These are phyloP conservation scores for Aspergillus sclerotialis DNA, from an alignment of 2,329 filamentous ascomycete species.

Conservation along the genomic window DNA sequence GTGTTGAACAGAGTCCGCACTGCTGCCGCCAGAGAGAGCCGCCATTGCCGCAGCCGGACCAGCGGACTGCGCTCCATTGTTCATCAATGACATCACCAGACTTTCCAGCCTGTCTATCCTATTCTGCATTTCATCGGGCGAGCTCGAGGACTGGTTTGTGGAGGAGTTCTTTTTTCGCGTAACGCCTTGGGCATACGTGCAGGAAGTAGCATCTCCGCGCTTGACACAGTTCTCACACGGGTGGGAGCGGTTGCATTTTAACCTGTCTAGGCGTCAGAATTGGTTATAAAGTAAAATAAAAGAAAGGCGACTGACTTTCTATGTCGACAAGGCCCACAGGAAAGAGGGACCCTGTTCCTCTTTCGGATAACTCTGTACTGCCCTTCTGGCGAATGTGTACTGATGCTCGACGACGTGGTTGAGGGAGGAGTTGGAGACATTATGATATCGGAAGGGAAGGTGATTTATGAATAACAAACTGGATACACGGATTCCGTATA, in stretches of 20 bases:
- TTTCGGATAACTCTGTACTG: constrained; percentile 85
- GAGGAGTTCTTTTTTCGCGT: constrained; percentile 63
- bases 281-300: constrained; percentile 7
- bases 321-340: constrained; percentile 83
- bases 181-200: constrained; percentile 67
- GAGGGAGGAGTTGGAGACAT: constrained; percentile 38
- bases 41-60: constrained; percentile 55
- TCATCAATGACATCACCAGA: constrained; percentile 88
- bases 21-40: constrained; percentile 42
- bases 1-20: constrained; percentile 30
- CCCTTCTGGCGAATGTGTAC: constrained; percentile 72
- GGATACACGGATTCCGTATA: too few species aligned
- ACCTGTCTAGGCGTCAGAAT: constrained; percentile 33
- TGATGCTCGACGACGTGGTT: constrained; percentile 66
- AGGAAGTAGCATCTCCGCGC: constrained; percentile 71
- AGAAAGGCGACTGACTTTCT: constrained; percentile 61
- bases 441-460: too few species aligned
- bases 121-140: constrained; percentile 96
- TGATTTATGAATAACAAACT: too few species aligned
- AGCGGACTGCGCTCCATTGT: constrained; percentile 63
- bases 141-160: constrained; percentile 51
- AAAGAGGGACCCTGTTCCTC: constrained; percentile 84
- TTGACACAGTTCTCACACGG: constrained; percentile 95
- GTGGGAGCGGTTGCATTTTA: constrained; percentile 88
- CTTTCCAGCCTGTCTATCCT: constrained; percentile 92